Conservation (phyloP, 1,284 basidiomycete genomes). For the Singerocomus inundabilis region DNA sequence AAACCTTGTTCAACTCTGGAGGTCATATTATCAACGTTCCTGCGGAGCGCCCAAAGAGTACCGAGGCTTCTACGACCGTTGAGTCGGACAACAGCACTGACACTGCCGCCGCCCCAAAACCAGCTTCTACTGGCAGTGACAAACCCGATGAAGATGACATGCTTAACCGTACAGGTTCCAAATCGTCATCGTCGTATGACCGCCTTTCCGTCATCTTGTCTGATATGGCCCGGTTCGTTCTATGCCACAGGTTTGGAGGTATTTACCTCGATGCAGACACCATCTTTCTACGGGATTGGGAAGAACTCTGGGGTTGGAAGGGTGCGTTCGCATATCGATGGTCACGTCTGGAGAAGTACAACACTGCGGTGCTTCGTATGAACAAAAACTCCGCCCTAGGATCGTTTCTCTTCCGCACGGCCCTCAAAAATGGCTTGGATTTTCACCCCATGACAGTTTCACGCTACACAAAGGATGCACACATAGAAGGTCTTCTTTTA, state of each 20-base stretch:
- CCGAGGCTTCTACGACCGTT: slow-evolving; percentile 15
- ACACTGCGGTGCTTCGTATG: slow-evolving; percentile 83
- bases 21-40: slow-evolving; percentile 59
- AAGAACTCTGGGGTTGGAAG: slow-evolving; percentile 85
- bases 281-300: slow-evolving; percentile 87
- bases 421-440: slow-evolving; percentile 81
- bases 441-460: slow-evolving; percentile 88
- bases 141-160: slow-evolving; percentile 54
- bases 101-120: slow-evolving; percentile 16
- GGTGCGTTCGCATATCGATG: slow-evolving; percentile 88
- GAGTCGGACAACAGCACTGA: slow-evolving; percentile 28
- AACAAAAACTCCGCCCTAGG: slow-evolving; percentile 81
- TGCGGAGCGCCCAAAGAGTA: slow-evolving; percentile 36
- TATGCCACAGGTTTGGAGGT: slow-evolving; percentile 84
- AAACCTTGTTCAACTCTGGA: slow-evolving; percentile 74
- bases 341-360: slow-evolving; percentile 79
- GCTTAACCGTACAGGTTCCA: slow-evolving; percentile 74
- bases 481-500: slow-evolving; percentile 69
- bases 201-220: slow-evolving; percentile 80
- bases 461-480: slow-evolving; percentile 76
- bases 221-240: slow-evolving; percentile 84
- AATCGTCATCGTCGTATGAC: slow-evolving; percentile 73
- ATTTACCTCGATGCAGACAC: slow-evolving; percentile 89
- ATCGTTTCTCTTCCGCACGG: slow-evolving; percentile 80
- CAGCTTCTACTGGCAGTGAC: slow-evolving; percentile 28